Conservation (phyloP, 441 rosid species). For the Brassica hybrid region DNA sequence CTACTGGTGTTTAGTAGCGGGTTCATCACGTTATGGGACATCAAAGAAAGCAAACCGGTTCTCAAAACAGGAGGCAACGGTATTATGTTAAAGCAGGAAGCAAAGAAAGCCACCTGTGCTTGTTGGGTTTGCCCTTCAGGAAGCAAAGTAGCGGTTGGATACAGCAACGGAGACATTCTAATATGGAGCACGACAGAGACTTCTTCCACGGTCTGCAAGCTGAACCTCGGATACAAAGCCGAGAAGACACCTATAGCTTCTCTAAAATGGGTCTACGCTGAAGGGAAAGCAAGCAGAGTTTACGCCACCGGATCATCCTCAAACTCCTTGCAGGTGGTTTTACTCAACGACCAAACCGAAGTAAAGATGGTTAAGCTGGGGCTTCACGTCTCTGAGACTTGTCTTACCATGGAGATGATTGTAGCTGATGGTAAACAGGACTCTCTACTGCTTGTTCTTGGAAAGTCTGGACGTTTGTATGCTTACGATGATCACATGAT, state of each 20-base stretch:
- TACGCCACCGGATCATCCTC: constrained; percentile 71
- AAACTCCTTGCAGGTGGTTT: constrained; percentile 72
- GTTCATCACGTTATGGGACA: constrained; percentile 70
- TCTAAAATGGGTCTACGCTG: constrained; percentile 72
- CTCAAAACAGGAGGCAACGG: constrained; percentile 64
- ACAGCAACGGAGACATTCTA: constrained; percentile 77
- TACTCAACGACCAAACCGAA: constrained; percentile 80
- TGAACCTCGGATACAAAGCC: constrained; percentile 80
- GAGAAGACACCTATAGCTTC: constrained; percentile 77
- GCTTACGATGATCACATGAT: constrained; percentile 76
- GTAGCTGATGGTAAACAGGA: constrained; percentile 62
- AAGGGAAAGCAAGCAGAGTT: constrained; percentile 81
- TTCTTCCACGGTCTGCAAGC: constrained; percentile 62
- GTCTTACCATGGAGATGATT: constrained; percentile 78
- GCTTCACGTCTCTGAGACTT: constrained; percentile 81
- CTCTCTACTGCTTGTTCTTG: constrained; percentile 59
- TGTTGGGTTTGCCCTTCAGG: constrained; percentile 91
- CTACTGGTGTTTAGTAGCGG: constrained; percentile 80
- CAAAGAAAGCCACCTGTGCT: constrained; percentile 77
- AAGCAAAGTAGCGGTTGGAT: constrained; percentile 83
- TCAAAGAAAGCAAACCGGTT: constrained; percentile 68
- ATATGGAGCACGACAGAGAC: constrained; percentile 67
- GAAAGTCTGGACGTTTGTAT: constrained; percentile 81
- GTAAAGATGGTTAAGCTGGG: constrained; percentile 82
- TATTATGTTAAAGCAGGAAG: constrained; percentile 52